phyloP scores from a whole-genome alignment of 768 basidiomycete genomes.

The Tricholoma saponaceum region DNA sequence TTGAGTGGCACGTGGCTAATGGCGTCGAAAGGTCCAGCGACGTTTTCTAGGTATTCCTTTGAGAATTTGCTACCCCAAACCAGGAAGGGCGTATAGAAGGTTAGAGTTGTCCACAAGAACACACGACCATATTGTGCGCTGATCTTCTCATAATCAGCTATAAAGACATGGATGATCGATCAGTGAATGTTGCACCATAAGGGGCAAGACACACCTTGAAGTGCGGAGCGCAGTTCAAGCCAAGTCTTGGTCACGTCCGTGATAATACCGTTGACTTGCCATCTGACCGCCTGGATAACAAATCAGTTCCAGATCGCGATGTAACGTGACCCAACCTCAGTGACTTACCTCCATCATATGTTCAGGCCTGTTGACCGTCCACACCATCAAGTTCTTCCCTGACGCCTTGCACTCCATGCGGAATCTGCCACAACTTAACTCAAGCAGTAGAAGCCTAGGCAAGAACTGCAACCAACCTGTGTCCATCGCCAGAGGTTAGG shows the following conservation, averaged over 20 bases:
- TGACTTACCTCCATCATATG: slow-evolving; percentile 83
- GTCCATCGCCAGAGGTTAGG: slow-evolving; percentile 70
- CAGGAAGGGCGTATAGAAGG: slow-evolving; percentile 53
- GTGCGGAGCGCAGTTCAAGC: slow-evolving; percentile 55
- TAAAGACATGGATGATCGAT: background rate
- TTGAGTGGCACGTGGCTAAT: slow-evolving; percentile 4
- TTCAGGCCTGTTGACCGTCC: slow-evolving; percentile 91
- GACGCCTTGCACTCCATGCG: slow-evolving; percentile 69
- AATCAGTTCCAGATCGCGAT: background rate
- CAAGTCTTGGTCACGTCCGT: slow-evolving; percentile 72
- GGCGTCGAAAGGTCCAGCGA: slow-evolving; percentile 52
- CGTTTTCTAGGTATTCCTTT: slow-evolving; percentile 38
- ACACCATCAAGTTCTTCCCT: slow-evolving; percentile 86
- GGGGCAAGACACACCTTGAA: slow-evolving; percentile 44
- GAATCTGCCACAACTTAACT: slow-evolving; percentile 49
- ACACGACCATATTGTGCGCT: slow-evolving; percentile 57
- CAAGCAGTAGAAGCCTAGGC: background rate
- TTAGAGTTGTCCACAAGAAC: slow-evolving; percentile 71
- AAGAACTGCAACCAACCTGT: slow-evolving; percentile 42
- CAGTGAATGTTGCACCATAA: background rate
- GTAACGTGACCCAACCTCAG: background rate
- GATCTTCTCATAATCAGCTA: slow-evolving; percentile 67
- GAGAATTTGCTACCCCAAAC: slow-evolving; percentile 21
- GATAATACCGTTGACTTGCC: slow-evolving; percentile 75
- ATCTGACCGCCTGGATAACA: slow-evolving; percentile 59